phyloP scores from a whole-genome alignment of 225 moss, liverwort and hornwort species.

The Takakia lepidozioides region DNA sequence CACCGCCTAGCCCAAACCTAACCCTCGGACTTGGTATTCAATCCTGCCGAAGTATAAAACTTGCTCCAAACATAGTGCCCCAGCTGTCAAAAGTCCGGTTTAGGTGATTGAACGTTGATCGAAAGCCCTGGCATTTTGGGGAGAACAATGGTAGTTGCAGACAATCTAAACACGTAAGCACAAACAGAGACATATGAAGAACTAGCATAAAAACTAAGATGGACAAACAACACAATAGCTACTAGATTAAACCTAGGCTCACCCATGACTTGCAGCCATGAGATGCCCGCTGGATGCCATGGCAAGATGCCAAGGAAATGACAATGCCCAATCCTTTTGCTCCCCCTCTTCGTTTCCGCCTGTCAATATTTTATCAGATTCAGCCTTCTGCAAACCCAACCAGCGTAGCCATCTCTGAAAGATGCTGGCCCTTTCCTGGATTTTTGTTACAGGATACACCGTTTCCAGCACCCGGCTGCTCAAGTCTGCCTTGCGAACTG shows the following conservation, averaged over 20 bases:
- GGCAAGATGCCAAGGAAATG: constrained; percentile 58
- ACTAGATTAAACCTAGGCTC: constrained; percentile 29
- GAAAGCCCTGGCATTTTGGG: too few species aligned
- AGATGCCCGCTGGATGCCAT: constrained; percentile 29
- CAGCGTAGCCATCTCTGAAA: constrained; percentile 31
- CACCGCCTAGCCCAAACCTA: too few species aligned
- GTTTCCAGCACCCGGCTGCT: constrained; percentile 39
- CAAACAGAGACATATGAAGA: not conserved
- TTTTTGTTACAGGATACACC: constrained; percentile 21
- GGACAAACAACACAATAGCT: constrained; percentile 9
- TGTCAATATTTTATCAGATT: constrained; percentile 5
- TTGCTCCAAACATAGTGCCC: too few species aligned
- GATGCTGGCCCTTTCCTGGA: constrained; percentile 8
- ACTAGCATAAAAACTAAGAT: not conserved
- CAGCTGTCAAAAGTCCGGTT: not conserved
- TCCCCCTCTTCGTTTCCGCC: constrained; percentile 4
- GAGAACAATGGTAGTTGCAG: too few species aligned
- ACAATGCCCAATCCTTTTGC: constrained; percentile 10
- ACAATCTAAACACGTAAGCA: too few species aligned
- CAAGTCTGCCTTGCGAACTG: constrained; percentile 61
- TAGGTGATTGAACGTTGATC: not conserved
- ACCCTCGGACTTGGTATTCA: too few species aligned
- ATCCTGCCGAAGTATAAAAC: too few species aligned
- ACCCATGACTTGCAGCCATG: constrained; percentile 55
- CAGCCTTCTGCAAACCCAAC: constrained; percentile 8